phyloP scores from a whole-genome alignment of 192 early-diverging fungal genomes.

The Backusella luteola region DNA sequence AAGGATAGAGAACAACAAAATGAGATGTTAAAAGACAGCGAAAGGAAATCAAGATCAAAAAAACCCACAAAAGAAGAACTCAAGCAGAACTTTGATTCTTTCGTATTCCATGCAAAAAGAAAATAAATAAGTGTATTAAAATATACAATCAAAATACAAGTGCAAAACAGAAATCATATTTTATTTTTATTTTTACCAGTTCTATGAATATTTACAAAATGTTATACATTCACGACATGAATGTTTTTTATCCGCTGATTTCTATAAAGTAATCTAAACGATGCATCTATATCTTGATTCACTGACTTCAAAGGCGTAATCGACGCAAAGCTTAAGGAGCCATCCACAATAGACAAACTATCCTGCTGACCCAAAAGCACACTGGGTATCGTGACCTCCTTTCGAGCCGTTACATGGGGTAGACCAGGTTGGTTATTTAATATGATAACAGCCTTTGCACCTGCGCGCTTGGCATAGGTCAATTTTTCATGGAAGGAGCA shows the following conservation, averaged over 20 bases:
- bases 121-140: not conserved
- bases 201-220: not conserved
- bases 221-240: not conserved
- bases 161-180: too few species aligned
- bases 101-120: not conserved
- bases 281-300: not conserved
- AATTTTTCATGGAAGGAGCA: conserved; percentile 48
- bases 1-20: not conserved
- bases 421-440: conserved; percentile 29
- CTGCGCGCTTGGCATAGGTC: conserved; percentile 41
- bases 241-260: not conserved
- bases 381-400: not conserved
- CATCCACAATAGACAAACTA: not conserved
- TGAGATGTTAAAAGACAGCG: not conserved
- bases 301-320: not conserved
- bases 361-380: conserved; percentile 10
- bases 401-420: not conserved
- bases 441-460: conserved; percentile 41
- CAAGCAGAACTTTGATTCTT: not conserved
- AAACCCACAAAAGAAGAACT: not conserved
- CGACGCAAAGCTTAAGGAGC: not conserved
- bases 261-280: not conserved
- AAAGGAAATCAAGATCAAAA: not conserved
- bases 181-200: not conserved
- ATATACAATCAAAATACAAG: too few species aligned